A percentile compares a stretch with the other conserved stretches of the same genome.
Evolutionary conservation across 495 filamentous ascomycete genomes (phyloP).

Genomic region (Penicillium paradoxum): DNA sequence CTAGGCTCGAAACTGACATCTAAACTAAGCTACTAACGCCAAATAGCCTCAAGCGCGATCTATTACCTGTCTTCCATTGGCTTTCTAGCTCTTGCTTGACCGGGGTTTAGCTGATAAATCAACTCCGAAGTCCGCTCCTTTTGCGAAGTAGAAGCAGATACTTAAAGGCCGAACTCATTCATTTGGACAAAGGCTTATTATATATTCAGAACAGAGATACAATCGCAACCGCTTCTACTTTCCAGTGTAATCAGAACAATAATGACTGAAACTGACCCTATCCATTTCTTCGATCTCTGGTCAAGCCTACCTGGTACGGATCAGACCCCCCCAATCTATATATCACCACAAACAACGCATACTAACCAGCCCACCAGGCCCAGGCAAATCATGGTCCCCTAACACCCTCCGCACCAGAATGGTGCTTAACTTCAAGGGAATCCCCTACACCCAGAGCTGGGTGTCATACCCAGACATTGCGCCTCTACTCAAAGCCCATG

Average conservation of each 20-base stretch:
- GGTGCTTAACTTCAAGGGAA: slow-evolving; percentile 38
- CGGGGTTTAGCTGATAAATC: no score
- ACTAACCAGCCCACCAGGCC: slow-evolving; percentile 18
- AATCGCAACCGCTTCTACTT: no score
- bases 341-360: background rate
- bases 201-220: no score
- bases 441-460: slow-evolving; percentile 39
- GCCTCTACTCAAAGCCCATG: slow-evolving; percentile 24
- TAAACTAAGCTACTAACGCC: background rate
- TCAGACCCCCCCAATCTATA: background rate
- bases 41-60: no score
- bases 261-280: slow-evolving; percentile 27
- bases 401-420: slow-evolving; percentile 38
- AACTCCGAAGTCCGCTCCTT: no score
- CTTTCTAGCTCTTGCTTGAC: no score
- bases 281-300: slow-evolving; percentile 39
- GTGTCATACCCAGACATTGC: slow-evolving; percentile 41
- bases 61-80: no score
- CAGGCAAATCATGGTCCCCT: slow-evolving; percentile 36
- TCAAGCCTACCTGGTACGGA: slow-evolving; percentile 31
- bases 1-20: background rate
- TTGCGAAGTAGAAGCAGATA: no score
- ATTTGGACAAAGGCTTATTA: no score
- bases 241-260: background rate
- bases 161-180: no score